Conservation (phyloP, 208 protist genomes). For the Leishmania martiniquensis region DNA sequence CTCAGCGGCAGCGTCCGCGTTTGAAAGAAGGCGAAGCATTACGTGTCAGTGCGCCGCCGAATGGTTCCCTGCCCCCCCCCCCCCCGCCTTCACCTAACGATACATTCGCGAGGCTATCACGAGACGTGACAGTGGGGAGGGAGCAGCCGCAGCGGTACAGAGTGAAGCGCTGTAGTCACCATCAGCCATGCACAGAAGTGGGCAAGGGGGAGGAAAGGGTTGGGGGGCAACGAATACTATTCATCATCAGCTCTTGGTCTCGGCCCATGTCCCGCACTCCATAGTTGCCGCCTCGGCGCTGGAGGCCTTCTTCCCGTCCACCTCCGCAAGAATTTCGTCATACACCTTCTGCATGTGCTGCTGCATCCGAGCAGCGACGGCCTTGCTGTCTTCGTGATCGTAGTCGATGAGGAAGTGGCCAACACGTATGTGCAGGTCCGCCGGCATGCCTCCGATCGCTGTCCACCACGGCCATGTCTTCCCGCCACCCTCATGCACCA, state of each 20-base stretch:
- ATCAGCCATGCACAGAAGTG: background rate
- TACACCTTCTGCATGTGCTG: conserved; percentile 54
- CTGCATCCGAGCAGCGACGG: conserved; percentile 44
- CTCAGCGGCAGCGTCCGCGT: background rate
- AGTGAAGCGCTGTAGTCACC: no score
- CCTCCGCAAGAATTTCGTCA: conserved; percentile 32
- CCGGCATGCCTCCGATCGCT: conserved; percentile 46
- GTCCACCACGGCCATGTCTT: conserved; percentile 58
- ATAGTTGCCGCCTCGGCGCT: conserved; percentile 15
- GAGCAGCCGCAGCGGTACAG: no score
- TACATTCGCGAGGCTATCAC: background rate
- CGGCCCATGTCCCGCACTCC: background rate
- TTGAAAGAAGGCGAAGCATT: background rate
- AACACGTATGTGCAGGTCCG: conserved; percentile 45
- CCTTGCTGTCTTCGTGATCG: conserved; percentile 40
- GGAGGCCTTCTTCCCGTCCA: conserved; percentile 6
- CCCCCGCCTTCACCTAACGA: background rate
- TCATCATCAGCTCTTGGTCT: conserved; percentile 7
- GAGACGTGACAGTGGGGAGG: background rate
- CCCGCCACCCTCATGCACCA: conserved; percentile 55
- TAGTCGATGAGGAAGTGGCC: conserved; percentile 49
- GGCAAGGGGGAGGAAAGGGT: no score
- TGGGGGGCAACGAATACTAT: no score
- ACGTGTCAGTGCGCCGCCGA: background rate
- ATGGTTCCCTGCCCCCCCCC: background rate